Base-by-base conservation (phyloP, 2,329 filamentous ascomycete species). In the Epicoccum nigrum region DNA sequence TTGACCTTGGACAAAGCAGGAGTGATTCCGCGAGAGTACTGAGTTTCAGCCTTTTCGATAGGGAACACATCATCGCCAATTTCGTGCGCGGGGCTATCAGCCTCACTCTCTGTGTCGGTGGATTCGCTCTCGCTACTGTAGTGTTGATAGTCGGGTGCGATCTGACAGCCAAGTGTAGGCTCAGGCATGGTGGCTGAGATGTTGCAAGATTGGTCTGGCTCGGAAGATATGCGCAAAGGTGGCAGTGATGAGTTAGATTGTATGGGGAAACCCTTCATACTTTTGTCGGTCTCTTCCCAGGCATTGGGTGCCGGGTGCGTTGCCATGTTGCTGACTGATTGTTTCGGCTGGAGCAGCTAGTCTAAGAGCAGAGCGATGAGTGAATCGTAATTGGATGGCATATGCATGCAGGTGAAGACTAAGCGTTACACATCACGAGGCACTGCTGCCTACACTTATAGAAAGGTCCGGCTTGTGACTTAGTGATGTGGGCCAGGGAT, bases 121-220 rank as follows among this genome's bases (percentile, higher is more conserved):
- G 25, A 21, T 8, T 55, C 51, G 15, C 39, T 56, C 6, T 58
- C 58, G 11, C 38, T 57, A 15, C 58, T 45, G 33, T 59, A 60
- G 9, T 57, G 48, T 3, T 63, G 41, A 39, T 68, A 69, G 12
- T 62, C 41, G 0, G 64, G 65, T 11, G 65, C 64, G 4, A 69
- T 69, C 32, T 69, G 64, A 46, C 60, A 65, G 7, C 65, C 65
- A 38, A 67, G 51, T 1, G 55, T 52, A 3, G 63, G 56, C 2
- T 43, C 35, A 7, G 55, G 35, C 63, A 65, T 67, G 7, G 47
- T 54, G 15, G 15, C 11, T 23, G 40, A 20, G 6, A n/a, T 9
- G 6, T 13, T 7, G 5, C 9, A 12, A 33, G 41, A 33, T 13
- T 28, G 37, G 32, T n/a, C 35, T 42, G 28, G 51, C 13, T 20